Evolutionary conservation across 2,329 filamentous ascomycete species (phyloP).

Genomic region (Phaeosphaeriaceae sp.): DNA sequence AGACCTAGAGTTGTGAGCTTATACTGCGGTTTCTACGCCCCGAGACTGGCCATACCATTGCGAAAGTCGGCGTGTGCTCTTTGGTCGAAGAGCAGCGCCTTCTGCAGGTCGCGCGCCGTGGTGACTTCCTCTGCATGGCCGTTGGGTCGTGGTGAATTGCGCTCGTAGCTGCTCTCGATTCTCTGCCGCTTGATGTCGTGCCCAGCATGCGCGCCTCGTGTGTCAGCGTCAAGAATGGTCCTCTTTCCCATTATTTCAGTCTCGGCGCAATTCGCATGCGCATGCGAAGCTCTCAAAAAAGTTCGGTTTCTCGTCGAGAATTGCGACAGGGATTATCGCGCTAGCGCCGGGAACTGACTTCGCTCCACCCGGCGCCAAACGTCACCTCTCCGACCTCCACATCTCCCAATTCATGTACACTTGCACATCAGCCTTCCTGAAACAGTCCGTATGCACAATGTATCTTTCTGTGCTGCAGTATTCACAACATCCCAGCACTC

Average conservation of each 20-base stretch:
- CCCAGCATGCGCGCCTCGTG: slow-evolving; percentile 22
- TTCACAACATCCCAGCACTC: too few species aligned
- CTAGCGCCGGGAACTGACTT: slow-evolving; percentile 8
- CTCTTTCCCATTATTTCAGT: slow-evolving; percentile 40
- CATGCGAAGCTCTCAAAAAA: slow-evolving; percentile 20
- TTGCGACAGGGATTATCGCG: slow-evolving; percentile 20
- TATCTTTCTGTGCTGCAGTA: too few species aligned
- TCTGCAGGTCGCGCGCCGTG: slow-evolving; percentile 45
- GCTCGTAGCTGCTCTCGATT: slow-evolving; percentile 33
- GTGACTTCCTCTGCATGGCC: slow-evolving; percentile 38
- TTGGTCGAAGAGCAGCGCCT: slow-evolving; percentile 47
- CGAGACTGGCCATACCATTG: slow-evolving; percentile 26
- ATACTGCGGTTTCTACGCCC: not conserved
- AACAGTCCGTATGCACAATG: not conserved
- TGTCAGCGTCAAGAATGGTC: slow-evolving; percentile 39
- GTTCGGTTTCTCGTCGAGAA: slow-evolving; percentile 17
- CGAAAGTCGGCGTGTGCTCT: slow-evolving; percentile 37
- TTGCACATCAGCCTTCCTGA: not conserved
- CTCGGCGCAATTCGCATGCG: slow-evolving; percentile 7
- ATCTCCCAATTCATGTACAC: not conserved
- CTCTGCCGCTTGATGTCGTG: slow-evolving; percentile 43
- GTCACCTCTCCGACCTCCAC: slow-evolving; percentile 3
- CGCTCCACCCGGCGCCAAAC: not conserved
- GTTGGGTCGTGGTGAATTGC: slow-evolving; percentile 29
- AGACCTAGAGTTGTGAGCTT: slow-evolving; percentile 58